phyloP scores from a whole-genome alignment of 352 stramenopile species.

The Phytophthora constricta region DNA sequence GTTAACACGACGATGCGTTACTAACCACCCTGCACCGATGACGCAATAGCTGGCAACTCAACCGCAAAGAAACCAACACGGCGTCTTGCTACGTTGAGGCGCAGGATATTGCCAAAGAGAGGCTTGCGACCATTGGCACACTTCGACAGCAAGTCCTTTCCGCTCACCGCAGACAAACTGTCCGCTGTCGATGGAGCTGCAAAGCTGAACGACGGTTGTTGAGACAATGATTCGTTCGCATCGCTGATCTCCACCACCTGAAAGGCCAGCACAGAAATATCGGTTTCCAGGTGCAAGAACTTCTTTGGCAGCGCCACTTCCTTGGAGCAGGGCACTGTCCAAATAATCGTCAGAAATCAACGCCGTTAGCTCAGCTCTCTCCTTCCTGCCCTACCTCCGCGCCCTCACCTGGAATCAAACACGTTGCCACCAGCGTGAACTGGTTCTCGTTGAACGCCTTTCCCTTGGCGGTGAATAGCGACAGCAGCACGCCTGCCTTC shows the following conservation, averaged over 20 bases:
- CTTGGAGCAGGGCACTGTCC: conserved; percentile 63
- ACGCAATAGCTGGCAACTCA: conserved; percentile 57
- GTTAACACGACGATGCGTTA: no score
- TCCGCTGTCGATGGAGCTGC: conserved; percentile 17
- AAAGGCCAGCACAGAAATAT: conserved; percentile 63
- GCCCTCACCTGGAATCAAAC: conserved; percentile 57
- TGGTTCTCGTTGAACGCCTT: conserved; percentile 61
- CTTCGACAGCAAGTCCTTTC: conserved; percentile 56
- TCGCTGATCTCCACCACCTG: conserved; percentile 74
- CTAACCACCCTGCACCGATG: conserved; percentile 58
- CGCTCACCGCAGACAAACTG: conserved; percentile 23
- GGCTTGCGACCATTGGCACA: conserved; percentile 41
- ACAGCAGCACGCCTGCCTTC: conserved; percentile 59
- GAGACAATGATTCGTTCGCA: conserved; percentile 43
- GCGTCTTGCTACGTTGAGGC: conserved; percentile 51
- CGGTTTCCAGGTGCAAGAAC: conserved; percentile 47
- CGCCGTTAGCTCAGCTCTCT: background rate
- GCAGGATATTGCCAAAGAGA: conserved; percentile 72
- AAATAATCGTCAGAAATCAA: background rate
- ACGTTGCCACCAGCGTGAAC: conserved; percentile 64
- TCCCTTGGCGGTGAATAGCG: conserved; percentile 55
- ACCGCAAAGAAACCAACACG: conserved; percentile 58
- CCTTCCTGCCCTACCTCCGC: background rate
- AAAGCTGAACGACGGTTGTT: conserved; percentile 51
- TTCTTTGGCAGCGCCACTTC: conserved; percentile 52